Conservation (phyloP, 2,329 filamentous ascomycete species). For the Aspergillus fumigatus region DNA sequence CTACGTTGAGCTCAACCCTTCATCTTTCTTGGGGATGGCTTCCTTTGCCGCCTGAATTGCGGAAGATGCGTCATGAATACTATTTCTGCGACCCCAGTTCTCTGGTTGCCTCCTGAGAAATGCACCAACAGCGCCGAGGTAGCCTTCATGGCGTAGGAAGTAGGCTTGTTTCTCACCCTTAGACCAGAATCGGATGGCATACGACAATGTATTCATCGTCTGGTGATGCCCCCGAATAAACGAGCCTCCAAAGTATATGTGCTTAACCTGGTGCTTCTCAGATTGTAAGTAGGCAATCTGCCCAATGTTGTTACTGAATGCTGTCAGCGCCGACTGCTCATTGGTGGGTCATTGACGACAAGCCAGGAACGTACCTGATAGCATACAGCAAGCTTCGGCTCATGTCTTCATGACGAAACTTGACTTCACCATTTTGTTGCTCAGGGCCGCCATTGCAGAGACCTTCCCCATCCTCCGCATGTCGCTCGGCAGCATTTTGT, state of each 20-base stretch:
- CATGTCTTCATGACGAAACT: conserved; percentile 79
- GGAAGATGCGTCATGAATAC: conserved; percentile 54
- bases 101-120: conserved; percentile 86
- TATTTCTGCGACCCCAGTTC: conserved; percentile 85
- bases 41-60: conserved; percentile 22
- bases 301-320: conserved; percentile 82
- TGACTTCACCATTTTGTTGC: conserved; percentile 29
- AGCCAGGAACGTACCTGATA: conserved; percentile 52
- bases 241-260: conserved; percentile 96
- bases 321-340: conserved; percentile 19
- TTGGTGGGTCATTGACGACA: background rate
- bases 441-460: conserved; percentile 50
- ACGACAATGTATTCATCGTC: conserved; percentile 95
- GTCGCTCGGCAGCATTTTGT: conserved; percentile 76
- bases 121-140: conserved; percentile 87
- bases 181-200: conserved; percentile 97
- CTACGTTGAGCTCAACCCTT: background rate
- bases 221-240: conserved; percentile 96
- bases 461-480: conserved; percentile 68
- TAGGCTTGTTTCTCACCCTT: conserved; percentile 92
- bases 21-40: conserved; percentile 6
- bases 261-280: conserved; percentile 82
- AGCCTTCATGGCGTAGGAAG: conserved; percentile 92
- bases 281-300: conserved; percentile 98
- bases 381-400: conserved; percentile 89